Evolutionary conservation across 441 rosid species (phyloP).

Genomic region (Rhodomyrtus psidioides): DNA sequence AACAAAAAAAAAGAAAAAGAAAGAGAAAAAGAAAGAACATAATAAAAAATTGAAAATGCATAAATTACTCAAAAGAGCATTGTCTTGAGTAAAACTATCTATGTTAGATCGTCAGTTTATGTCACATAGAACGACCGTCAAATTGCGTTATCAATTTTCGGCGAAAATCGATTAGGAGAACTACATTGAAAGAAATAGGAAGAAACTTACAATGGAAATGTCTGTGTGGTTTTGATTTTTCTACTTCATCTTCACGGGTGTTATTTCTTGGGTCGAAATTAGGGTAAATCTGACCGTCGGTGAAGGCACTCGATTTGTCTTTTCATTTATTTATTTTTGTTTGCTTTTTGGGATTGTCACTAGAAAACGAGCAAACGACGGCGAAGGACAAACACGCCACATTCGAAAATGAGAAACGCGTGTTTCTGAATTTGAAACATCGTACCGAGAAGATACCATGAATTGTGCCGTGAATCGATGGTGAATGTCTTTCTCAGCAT

Average conservation of each 20-base stretch:
- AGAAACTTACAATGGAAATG: too few relatives aligned
- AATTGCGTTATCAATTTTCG: neutral
- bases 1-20: too few relatives aligned
- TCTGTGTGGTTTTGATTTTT: neutral
- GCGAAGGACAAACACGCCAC: neutral
- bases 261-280: neutral
- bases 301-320: neutral
- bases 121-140: fast-evolving
- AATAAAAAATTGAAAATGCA: neutral
- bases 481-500: neutral
- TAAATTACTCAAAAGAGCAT: neutral
- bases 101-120: fast-evolving
- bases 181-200: neutral
- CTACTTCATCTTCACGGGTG: neutral
- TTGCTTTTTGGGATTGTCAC: neutral
- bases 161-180: fast-evolving
- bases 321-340: neutral
- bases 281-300: neutral
- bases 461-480: neutral
- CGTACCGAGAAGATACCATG: neutral
- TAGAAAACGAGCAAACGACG: neutral
- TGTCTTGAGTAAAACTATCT: neutral
- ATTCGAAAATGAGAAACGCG: neutral
- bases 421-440: neutral
- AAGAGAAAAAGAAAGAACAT: neutral